Base-by-base conservation (phyloP, 2,329 filamentous ascomycete genomes). In the Ophiostoma ulmi region DNA sequence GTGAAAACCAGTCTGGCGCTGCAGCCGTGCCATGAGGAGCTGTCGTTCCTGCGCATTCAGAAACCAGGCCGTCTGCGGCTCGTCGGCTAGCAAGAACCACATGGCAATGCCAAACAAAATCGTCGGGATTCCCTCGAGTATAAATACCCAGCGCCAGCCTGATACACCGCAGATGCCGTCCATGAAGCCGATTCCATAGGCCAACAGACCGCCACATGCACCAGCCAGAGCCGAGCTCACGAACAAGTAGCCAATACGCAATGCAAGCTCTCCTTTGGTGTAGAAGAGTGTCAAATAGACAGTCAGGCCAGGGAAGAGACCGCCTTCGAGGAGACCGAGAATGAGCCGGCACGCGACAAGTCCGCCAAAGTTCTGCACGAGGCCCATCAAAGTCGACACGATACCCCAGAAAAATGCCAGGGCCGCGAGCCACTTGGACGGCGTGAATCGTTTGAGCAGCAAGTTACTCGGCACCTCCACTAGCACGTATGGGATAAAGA, bases 381-480 rank as follows among this genome's bases (percentile, higher is more conserved):
- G 81, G 0, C 91, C 91, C 0, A 87, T 91, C 75, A 89, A 83
- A 0, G 88, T 88, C n/a, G 90, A 88, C 63, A 92, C 82, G 71
- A 91, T 81, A 3, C 89, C 89, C 89, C 90, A 92, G 1, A 83
- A 77, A 3, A 83, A 77, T 48, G 88, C 86, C 75, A 92, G 90
- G 76, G 89, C 86, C 4, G 88, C 83, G 73, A 91, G 80, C 83
- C 88, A 91, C 67, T 85, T 82, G 67, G 85, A 84, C 1, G 89
- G 88, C 1, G 83, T 86, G 74, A 90, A 82, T 72, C 84, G 85
- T 76, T 90, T 89, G 64, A 90, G 80, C 2, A 90, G 82, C 10
- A 90, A 80, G 75, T 90, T 90, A 67, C 85, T 88, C 0, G 88
- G 88, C 2, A 90, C 83, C 77, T 91, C 88, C 75, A 90, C 88